Percentiles rank a stretch among this genome's conserved stretches.
These are phyloP conservation scores for Globisporangium nodosum DNA, from an alignment of 352 stramenopile genomes.

Conservation along the genomic window DNA sequence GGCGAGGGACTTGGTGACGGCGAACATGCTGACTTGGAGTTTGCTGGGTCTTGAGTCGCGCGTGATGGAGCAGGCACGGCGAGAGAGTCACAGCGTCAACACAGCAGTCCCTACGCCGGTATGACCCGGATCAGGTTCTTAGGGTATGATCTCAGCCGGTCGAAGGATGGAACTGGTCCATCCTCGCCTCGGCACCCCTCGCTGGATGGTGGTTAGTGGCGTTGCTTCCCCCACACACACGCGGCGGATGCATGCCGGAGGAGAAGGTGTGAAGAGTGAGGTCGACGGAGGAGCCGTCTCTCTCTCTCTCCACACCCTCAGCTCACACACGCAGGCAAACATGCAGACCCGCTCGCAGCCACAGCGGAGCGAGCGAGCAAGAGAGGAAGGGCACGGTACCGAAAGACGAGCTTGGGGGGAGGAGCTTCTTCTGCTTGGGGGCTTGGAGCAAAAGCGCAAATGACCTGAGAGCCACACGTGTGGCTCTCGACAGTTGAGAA, in stretches of 20 bases:
- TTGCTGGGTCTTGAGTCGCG: not conserved
- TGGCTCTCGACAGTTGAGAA: no score
- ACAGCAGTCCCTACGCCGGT: slow-evolving; percentile 63
- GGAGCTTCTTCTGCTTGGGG: not conserved
- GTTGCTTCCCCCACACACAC: slow-evolving; percentile 6
- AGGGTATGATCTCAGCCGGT: slow-evolving; percentile 66
- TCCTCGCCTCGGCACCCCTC: slow-evolving; percentile 44
- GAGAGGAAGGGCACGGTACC: not conserved
- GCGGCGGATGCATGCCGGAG: not conserved
- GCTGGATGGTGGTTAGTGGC: slow-evolving; percentile 40
- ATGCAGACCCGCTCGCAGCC: not conserved
- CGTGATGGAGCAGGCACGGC: not conserved
- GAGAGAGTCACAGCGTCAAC: slow-evolving; percentile 25
- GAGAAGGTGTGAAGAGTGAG: not conserved
- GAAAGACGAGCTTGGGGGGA: not conserved
- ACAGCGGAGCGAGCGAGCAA: not conserved
- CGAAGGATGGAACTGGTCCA: slow-evolving; percentile 42
- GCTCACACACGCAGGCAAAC: not conserved
- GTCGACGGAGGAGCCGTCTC: not conserved
- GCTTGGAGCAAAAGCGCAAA: not conserved
- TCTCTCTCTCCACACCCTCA: not conserved
- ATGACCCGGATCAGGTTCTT: slow-evolving; percentile 61
- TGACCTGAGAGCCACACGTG: not conserved
- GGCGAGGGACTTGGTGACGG: slow-evolving; percentile 32
- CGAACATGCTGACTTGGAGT: slow-evolving; percentile 19